A percentile compares a stretch with the other conserved stretches of the same genome.
Conservation (phyloP, 1,284 basidiomycete genomes). For the Ustilago tritici region DNA sequence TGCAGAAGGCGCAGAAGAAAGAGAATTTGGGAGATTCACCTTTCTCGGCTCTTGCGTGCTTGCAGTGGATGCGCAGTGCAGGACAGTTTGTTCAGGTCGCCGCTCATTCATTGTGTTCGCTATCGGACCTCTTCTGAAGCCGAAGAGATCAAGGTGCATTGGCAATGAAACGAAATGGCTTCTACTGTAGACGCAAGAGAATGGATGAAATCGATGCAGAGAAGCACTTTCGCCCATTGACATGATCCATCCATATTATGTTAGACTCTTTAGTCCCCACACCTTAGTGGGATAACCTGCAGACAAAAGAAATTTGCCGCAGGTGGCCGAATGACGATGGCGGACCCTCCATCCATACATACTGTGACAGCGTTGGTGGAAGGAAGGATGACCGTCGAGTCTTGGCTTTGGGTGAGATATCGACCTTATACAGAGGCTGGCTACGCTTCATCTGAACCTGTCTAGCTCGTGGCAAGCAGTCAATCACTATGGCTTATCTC, state of each 20-base stretch:
- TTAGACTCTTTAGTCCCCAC: too few species aligned
- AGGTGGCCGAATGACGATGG: too few species aligned
- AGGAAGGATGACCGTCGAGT: background rate
- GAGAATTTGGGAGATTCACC: background rate
- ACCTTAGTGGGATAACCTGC: too few species aligned
- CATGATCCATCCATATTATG: too few species aligned
- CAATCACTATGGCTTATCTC: background rate
- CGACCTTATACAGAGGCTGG: too few species aligned
- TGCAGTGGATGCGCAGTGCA: constrained; percentile 4
- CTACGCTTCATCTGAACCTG: background rate
- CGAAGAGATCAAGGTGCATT: background rate
- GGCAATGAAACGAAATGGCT: background rate
- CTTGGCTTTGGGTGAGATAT: background rate
- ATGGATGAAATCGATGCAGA: constrained; percentile 2
- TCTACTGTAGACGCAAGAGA: background rate
- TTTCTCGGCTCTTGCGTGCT: background rate
- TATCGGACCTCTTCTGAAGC: background rate
- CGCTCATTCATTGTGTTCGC: background rate
- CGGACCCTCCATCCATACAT: background rate
- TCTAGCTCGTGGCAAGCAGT: background rate
- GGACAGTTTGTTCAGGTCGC: background rate
- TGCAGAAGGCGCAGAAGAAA: background rate
- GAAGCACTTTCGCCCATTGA: background rate
- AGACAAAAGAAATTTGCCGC: too few species aligned
- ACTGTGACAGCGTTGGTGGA: background rate